Conservation (phyloP, 495 filamentous ascomycete genomes). For the Apodospora peruviana region DNA sequence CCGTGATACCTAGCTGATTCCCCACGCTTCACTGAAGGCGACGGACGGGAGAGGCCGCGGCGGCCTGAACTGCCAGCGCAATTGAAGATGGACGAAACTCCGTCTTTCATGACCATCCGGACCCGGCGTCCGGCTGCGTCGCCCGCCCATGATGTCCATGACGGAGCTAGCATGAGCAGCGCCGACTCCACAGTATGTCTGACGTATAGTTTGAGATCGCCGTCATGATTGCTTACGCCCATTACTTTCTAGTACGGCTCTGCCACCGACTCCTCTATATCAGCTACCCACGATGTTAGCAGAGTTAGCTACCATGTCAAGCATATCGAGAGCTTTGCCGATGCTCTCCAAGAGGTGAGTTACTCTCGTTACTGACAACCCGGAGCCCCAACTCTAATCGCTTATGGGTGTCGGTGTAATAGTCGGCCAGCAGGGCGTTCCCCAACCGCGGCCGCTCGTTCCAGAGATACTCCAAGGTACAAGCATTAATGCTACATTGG, state of each 20-base stretch:
- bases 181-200: conserved; percentile 42
- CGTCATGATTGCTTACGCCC: conserved; percentile 5
- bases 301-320: conserved; percentile 49
- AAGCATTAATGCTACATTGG: conserved; percentile 50
- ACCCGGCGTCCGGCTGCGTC: conserved; percentile 11
- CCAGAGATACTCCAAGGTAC: conserved; percentile 46
- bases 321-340: conserved; percentile 42
- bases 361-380: too few species aligned
- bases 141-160: conserved; percentile 6
- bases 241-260: conserved; percentile 38
- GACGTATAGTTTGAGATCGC: conserved; percentile 2
- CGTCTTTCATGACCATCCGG: conserved; percentile 39
- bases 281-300: conserved; percentile 47
- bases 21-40: too few species aligned
- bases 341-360: conserved; percentile 43
- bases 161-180: conserved; percentile 37
- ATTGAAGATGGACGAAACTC: conserved; percentile 20
- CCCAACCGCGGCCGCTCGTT: conserved; percentile 37
- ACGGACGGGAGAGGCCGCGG: too few species aligned
- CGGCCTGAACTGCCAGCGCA: too few species aligned
- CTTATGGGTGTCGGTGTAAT: conserved; percentile 5
- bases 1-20: too few species aligned
- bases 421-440: conserved; percentile 48
- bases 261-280: conserved; percentile 29
- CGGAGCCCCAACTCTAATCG: conserved; percentile 3